Evolutionary conservation across 768 basidiomycete genomes (phyloP), one percentile per base, ranked within the genome.

Genomic region (Naematelia encephala): DNA sequence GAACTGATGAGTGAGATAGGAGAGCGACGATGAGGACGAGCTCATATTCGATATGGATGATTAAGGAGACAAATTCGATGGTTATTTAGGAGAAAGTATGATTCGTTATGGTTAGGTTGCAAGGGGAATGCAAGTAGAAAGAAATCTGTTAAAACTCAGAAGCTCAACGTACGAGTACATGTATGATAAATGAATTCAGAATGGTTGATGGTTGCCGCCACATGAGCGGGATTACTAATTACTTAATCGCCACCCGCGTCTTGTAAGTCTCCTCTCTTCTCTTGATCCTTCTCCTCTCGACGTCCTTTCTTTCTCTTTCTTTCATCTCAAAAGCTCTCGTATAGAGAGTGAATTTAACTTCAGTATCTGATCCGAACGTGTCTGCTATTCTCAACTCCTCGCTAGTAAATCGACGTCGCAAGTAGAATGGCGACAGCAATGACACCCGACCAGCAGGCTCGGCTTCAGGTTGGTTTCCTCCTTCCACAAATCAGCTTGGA

Each of bases 21-120:
- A 19, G 8, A 39, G 34, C 16, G 16, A 16, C 34, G 57, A 58
- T 16, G 34, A 39, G 28, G 49, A 51, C 23, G 49, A 51, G 10
- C 12, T 34, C 4, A 43, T 44, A 13, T 58, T 58, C 27, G 14
- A 51, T 3, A 58, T 58, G 57, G 57, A 58, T n/a, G 50, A 52
- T 28, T 39, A 16, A 39, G 34, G 8, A 8, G 16, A 39, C 8
- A 8, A 39, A 8, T 16, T 39, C n/a, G n/a, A n/a, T n/a, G n/a
- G n/a, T n/a, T n/a, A n/a, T n/a, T n/a, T n/a, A n/a, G n/a, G n/a
- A n/a, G n/a, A n/a, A n/a, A n/a, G n/a, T n/a, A n/a, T n/a, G n/a
- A n/a, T n/a, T n/a, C n/a, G n/a, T n/a, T n/a, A n/a, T n/a, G n/a
- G n/a, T n/a, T n/a, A n/a, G 34, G 34, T 16, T 39, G 34, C 34